phyloP scores from a whole-genome alignment of 345 rosid species.

The Luvunga scandens region DNA sequence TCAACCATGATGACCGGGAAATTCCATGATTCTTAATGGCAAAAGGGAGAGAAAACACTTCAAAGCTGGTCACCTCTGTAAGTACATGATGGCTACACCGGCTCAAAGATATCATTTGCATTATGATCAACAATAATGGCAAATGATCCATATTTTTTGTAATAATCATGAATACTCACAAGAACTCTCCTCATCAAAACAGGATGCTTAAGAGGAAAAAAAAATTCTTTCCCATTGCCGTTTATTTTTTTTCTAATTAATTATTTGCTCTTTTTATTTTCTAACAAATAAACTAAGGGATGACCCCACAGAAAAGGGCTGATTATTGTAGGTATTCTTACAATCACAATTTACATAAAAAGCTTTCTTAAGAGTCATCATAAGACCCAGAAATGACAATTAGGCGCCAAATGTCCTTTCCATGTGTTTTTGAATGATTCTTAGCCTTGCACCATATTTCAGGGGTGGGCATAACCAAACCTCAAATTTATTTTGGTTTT shows the following conservation, averaged over 20 bases:
- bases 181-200: not conserved
- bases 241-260: not conserved
- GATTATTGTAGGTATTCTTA: not conserved
- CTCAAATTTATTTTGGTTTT: not conserved
- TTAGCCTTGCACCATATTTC: not conserved
- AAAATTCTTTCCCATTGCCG: not conserved
- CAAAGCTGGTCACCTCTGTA: not conserved
- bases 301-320: not conserved
- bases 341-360: not conserved
- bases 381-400: not conserved
- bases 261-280: not conserved
- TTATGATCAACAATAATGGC: not conserved
- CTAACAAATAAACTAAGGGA: not conserved
- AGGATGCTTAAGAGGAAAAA: not conserved
- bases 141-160: not conserved
- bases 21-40: not conserved
- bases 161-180: not conserved
- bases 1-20: not conserved
- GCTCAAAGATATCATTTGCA: not conserved
- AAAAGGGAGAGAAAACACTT: not conserved
- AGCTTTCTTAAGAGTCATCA: not conserved
- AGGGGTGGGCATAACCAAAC: no score
- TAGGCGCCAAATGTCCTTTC: not conserved
- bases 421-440: not conserved
- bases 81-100: not conserved